Percentiles rank a stretch among this genome's conserved stretches.
Evolutionary conservation across 2,329 filamentous ascomycete genomes (phyloP).

Genomic region (Didymellaceae sp.): DNA sequence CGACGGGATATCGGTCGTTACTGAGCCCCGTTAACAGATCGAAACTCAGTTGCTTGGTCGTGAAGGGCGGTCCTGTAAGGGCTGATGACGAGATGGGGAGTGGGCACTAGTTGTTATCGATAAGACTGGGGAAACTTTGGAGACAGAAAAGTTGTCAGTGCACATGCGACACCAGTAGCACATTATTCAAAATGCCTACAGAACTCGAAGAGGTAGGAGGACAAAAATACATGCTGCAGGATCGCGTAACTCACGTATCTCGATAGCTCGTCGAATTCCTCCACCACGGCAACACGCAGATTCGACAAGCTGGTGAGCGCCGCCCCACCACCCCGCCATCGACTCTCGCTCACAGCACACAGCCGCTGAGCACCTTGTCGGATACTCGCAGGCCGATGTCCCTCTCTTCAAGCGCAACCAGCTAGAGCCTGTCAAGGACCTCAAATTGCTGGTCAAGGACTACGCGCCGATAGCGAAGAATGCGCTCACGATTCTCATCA

Average conservation of each 20-base stretch:
- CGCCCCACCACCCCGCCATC: conserved; percentile 33
- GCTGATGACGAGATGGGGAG: not conserved
- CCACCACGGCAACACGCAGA: conserved; percentile 87
- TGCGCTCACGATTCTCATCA: conserved; percentile 88
- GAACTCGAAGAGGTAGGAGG: conserved; percentile 57
- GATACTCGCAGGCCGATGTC: conserved; percentile 78
- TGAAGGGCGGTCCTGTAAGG: conserved; percentile 11
- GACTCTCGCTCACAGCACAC: conserved; percentile 26
- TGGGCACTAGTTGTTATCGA: conserved; percentile 39
- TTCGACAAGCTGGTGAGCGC: conserved; percentile 74
- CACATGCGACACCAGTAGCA: conserved; percentile 13
- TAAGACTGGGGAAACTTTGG: conserved; percentile 35
- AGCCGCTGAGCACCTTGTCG: conserved; percentile 86
- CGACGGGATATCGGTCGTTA: not conserved
- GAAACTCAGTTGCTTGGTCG: too few relatives aligned
- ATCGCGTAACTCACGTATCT: not conserved
- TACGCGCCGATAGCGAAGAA: conserved; percentile 91
- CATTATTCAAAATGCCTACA: conserved; percentile 52
- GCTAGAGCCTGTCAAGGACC: conserved; percentile 79
- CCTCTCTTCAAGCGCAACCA: conserved; percentile 83
- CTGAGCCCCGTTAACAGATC: not conserved
- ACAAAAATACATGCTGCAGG: not conserved
- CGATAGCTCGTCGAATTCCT: conserved; percentile 88
- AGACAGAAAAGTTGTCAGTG: conserved; percentile 38
- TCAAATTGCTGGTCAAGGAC: conserved; percentile 87